Conservation (phyloP, 441 rosid genomes). For the Mallotus repandus region DNA sequence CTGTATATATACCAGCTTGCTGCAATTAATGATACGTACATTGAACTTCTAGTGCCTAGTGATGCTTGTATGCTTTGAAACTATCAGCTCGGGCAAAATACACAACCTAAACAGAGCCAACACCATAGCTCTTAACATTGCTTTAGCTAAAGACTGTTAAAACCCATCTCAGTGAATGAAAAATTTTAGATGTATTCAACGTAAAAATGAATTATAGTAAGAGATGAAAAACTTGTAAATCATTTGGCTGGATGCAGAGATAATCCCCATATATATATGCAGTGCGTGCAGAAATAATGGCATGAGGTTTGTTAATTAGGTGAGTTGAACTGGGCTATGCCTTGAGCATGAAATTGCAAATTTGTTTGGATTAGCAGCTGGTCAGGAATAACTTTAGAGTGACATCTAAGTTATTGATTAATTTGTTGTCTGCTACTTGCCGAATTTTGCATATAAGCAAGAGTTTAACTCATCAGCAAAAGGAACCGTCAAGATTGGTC, state of each 20-base stretch:
- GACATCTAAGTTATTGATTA: slow-evolving; percentile 33
- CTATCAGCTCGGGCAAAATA: slow-evolving; percentile 22
- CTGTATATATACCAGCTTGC: no score
- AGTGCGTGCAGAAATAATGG: not conserved
- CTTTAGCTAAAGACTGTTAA: not conserved
- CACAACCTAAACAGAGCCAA: slow-evolving; percentile 25
- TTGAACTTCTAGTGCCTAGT: slow-evolving; percentile 49
- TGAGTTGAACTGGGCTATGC: no score
- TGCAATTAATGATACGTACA: slow-evolving; percentile 27
- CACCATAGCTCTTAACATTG: slow-evolving; percentile 13
- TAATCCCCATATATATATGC: slow-evolving; percentile 27
- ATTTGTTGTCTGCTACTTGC: not conserved
- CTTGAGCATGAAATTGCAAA: slow-evolving; percentile 12
- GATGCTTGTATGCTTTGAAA: slow-evolving; percentile 36
- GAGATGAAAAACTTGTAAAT: not conserved
- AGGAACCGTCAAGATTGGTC: no score
- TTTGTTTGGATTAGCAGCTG: slow-evolving; percentile 29
- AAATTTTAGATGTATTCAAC: not conserved
- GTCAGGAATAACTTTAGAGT: slow-evolving; percentile 40
- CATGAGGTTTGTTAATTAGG: not conserved
- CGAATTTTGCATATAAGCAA: no score
- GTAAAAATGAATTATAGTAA: no score
- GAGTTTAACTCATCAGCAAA: no score
- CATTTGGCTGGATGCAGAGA: slow-evolving; percentile 19
- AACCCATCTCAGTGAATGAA: slow-evolving; percentile 26